Evolutionary conservation across 2,329 filamentous ascomycete genomes (phyloP).

Genomic region (Iodosphaeria phyllophila): DNA sequence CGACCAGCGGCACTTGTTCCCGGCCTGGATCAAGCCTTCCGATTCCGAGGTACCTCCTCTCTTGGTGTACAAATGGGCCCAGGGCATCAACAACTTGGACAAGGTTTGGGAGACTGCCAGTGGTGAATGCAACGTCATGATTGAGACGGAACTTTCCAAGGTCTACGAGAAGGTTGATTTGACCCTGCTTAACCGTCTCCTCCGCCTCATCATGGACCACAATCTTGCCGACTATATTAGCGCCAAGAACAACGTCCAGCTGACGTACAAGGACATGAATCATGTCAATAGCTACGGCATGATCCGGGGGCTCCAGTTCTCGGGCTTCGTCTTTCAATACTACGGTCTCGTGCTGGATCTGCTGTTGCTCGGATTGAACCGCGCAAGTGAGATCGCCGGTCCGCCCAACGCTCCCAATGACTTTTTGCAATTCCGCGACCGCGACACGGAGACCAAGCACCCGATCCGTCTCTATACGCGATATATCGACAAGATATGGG

Average conservation of each 20-base stretch:
- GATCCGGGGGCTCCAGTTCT: conserved; percentile 95
- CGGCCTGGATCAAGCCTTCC: conserved; percentile 97
- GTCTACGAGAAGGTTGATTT: conserved; percentile 99
- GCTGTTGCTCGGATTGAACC: conserved; percentile 75
- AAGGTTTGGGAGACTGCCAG: conserved; percentile 89
- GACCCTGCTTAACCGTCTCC: conserved; percentile 79
- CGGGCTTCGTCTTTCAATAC: conserved; percentile 97
- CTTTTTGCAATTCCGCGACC: conserved; percentile 90
- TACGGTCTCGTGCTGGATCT: conserved; percentile 93
- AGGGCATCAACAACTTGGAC: conserved; percentile 95
- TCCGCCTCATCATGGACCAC: conserved; percentile 97
- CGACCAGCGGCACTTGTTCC: conserved; percentile 91
- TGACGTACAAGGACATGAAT: conserved; percentile 99
- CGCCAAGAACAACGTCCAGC: conserved; percentile 96
- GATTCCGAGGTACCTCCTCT: conserved; percentile 94
- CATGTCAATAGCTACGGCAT: conserved; percentile 97
- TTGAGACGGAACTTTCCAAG: conserved; percentile 96
- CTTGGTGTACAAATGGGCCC: conserved; percentile 95
- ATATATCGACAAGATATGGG: conserved; percentile 98
- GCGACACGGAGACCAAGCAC: conserved; percentile 78
- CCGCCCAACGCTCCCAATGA: conserved; percentile 90
- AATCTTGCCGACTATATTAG: conserved; percentile 98
- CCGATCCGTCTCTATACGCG: conserved; percentile 94
- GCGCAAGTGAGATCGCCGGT: conserved; percentile 94
- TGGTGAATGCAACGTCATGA: conserved; percentile 96